Conservation (phyloP, 2,329 filamentous ascomycete species). For the Monascus ruber region DNA sequence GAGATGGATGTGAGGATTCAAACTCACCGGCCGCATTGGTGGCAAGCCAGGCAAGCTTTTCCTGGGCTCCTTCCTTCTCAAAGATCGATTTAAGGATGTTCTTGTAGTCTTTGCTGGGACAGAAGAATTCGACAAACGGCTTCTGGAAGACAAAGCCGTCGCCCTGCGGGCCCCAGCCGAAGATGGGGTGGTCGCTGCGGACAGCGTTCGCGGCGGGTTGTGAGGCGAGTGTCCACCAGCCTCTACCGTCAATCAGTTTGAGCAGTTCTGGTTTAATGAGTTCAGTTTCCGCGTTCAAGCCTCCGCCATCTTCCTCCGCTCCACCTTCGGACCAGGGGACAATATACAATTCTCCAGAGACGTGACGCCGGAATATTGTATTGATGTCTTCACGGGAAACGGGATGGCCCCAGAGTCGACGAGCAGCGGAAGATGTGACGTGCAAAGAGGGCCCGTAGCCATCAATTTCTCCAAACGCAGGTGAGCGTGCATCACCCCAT, state of each 20-base stretch:
- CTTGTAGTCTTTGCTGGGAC: conserved; percentile 62
- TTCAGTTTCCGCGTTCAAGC: conserved; percentile 58
- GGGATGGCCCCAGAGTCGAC: conserved; percentile 76
- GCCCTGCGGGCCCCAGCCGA: conserved; percentile 85
- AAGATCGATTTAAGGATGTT: conserved; percentile 52
- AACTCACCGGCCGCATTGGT: conserved; percentile 70
- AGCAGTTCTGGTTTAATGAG: conserved; percentile 68
- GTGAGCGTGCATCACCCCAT: conserved; percentile 86
- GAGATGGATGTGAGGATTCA: conserved; percentile 42
- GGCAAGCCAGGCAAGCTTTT: conserved; percentile 77
- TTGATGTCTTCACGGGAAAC: conserved; percentile 60
- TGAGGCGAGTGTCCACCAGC: conserved; percentile 94
- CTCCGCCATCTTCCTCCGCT: conserved; percentile 48
- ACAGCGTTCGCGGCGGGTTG: conserved; percentile 89
- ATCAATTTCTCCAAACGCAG: conserved; percentile 91
- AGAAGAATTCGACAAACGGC: conserved; percentile 93
- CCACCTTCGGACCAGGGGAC: conserved; percentile 79
- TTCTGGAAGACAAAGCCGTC: conserved; percentile 94
- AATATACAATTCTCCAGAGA: conserved; percentile 65
- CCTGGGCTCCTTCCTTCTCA: conserved; percentile 41
- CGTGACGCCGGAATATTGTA: conserved; percentile 66
- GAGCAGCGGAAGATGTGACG: conserved; percentile 73
- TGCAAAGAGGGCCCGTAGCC: conserved; percentile 96
- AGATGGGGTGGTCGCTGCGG: conserved; percentile 61
- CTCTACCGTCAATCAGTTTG: conserved; percentile 59